These are phyloP conservation scores for Spongospora subterranea DNA, from an alignment of 208 protist species.

Conservation along the genomic window DNA sequence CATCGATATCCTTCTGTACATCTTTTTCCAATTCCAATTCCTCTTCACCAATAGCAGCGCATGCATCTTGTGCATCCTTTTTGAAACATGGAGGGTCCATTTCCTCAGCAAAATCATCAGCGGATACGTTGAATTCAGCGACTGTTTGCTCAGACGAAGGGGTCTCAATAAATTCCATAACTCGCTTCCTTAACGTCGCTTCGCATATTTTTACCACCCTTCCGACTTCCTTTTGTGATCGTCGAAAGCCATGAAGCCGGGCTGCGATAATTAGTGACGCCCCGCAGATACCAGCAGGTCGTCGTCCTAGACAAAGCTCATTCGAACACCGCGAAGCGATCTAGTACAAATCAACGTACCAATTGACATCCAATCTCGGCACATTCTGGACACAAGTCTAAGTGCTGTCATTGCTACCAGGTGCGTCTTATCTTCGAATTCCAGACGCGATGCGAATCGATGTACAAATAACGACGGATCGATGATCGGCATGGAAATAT, in stretches of 20 bases:
- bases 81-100: constrained; percentile 75
- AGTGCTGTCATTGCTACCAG: constrained; percentile 75
- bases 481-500: constrained; percentile 74
- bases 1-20: neutral
- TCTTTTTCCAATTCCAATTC: constrained; percentile 55
- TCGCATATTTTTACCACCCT: constrained; percentile 77
- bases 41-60: neutral
- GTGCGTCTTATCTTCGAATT: constrained; percentile 79
- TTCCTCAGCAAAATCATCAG: constrained; percentile 70
- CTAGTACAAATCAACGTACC: constrained; percentile 48
- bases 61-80: neutral
- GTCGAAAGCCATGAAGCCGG: constrained; percentile 76
- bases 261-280: constrained; percentile 79
- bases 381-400: constrained; percentile 79
- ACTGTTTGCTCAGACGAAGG: constrained; percentile 68
- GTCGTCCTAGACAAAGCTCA: constrained; percentile 68
- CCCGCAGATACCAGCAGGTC: constrained; percentile 81
- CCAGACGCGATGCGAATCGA: constrained; percentile 78
- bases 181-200: constrained; percentile 71
- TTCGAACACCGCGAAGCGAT: neutral
- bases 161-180: constrained; percentile 78
- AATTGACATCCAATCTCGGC: constrained; percentile 80
- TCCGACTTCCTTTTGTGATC: constrained; percentile 75
- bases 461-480: constrained; percentile 80
- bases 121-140: constrained; percentile 74